Evolutionary conservation across 1,284 basidiomycete species (phyloP), one percentile per base, ranked within the genome.

Genomic region (Sanguinoderma infundibulare): DNA sequence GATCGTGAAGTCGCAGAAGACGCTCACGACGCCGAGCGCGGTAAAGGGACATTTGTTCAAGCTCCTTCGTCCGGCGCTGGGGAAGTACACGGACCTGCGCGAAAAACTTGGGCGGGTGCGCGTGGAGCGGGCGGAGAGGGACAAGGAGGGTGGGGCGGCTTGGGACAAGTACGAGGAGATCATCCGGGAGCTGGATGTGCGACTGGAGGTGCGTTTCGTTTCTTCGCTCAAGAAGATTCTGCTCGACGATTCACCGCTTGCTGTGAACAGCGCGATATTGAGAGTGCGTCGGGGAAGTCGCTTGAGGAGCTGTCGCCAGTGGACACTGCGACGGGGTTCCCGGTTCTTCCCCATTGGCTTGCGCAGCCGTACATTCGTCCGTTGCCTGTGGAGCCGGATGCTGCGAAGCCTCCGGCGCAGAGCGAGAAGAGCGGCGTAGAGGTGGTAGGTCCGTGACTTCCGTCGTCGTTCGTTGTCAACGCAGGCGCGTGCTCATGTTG

Each of bases 11-110:
- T 73, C 78, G 0, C 83, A 96, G 20, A 82, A 86, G 70, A 97
- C 95, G 2, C 81, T 83, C 1, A 96, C 96, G 3, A 73, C 84
- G 1, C 74, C 83, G 34, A 89, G 90, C 63, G 94, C 94, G 0
- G 85, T 98, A 67, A 97, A 98, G 73, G 90, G 93, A 0, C 97
- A 99, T 72, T 73, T 99, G 34, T 98, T 98, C 85, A 95, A 97
- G 73, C 77, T 98, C 26, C 86, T 98, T 76, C 87, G 91, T 0
- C 93, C 95, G 0, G 90, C 90, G 0, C 78, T 98, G 34, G 81
- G 78, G 20, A 73, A 81, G 36, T 87, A 95, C 68, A 81, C 78
- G 0, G 94, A 96, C 70, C 74, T 98, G 50, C 80, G 96, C 24
- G 87, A 91, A 61, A 77, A 78, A 68, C 73, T 96, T 3, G 93